A percentile compares a stretch with the other conserved stretches of the same genome.
Evolutionary conservation across 2,329 filamentous ascomycete species (phyloP).

Genomic region (Akanthomyces lecanii): DNA sequence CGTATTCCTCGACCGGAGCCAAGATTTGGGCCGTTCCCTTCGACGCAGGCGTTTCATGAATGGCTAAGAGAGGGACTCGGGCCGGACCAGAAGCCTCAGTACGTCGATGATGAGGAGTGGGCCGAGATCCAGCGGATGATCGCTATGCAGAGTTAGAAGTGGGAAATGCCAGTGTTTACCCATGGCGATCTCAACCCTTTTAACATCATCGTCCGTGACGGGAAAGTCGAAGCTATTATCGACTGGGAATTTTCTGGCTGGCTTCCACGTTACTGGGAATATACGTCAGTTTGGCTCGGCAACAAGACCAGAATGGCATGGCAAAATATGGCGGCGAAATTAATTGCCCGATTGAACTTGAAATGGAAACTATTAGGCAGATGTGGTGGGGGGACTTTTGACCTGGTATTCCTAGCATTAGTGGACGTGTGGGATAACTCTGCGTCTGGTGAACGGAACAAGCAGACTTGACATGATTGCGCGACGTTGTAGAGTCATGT

Average conservation of each 20-base stretch:
- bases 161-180: slow-evolving; percentile 27
- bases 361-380: slow-evolving; percentile 10
- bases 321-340: neutral
- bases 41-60: slow-evolving; percentile 22
- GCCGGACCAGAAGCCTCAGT: slow-evolving; percentile 23
- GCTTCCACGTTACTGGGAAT: slow-evolving; percentile 33
- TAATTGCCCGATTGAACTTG: slow-evolving; percentile 6
- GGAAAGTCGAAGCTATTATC: slow-evolving; percentile 27
- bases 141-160: slow-evolving; percentile 23
- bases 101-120: slow-evolving; percentile 25
- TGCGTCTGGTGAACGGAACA: too few relatives aligned
- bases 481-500: too few relatives aligned
- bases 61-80: slow-evolving; percentile 19
- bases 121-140: slow-evolving; percentile 22
- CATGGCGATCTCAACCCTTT: slow-evolving; percentile 27
- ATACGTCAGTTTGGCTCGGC: slow-evolving; percentile 18
- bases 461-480: too few relatives aligned
- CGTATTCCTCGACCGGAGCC: slow-evolving; percentile 22
- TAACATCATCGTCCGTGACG: slow-evolving; percentile 27
- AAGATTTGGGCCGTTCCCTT: slow-evolving; percentile 31
- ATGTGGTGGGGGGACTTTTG: slow-evolving; percentile 14
- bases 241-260: slow-evolving; percentile 34
- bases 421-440: too few relatives aligned
- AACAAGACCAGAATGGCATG: slow-evolving; percentile 6
- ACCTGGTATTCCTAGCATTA: neutral